These are phyloP conservation scores for Rhynchosporium agropyri DNA, from an alignment of 2,329 filamentous ascomycete genomes.

Conservation along the genomic window DNA sequence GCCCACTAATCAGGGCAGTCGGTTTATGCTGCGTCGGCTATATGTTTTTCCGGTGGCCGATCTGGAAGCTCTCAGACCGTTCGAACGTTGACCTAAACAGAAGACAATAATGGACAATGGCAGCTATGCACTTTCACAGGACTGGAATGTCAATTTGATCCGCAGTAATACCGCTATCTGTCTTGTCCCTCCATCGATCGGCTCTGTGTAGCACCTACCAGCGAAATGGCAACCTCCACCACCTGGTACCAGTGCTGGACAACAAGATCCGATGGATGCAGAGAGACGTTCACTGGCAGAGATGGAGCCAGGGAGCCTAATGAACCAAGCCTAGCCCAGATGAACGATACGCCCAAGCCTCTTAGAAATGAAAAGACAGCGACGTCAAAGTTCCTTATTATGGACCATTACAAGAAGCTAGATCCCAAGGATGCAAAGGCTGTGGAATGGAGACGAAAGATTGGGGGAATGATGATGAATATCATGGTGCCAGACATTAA, in stretches of 20 bases:
- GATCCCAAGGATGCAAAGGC: slow-evolving; percentile 54
- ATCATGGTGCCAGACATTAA: slow-evolving; percentile 47
- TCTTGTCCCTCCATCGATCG: neutral
- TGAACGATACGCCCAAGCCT: slow-evolving; percentile 49
- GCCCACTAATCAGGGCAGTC: no score
- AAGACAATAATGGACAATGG: neutral
- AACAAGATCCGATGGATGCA: slow-evolving; percentile 38
- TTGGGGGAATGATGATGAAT: slow-evolving; percentile 59
- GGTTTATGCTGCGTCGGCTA: neutral
- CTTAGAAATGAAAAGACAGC: slow-evolving; percentile 49
- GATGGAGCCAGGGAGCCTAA: slow-evolving; percentile 47
- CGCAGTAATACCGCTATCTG: neutral
- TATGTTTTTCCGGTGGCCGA: slow-evolving; percentile 5
- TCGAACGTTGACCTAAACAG: neutral
- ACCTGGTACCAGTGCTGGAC: slow-evolving; percentile 31
- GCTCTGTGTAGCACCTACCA: neutral
- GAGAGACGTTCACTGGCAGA: slow-evolving; percentile 30
- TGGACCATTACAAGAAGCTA: slow-evolving; percentile 57
- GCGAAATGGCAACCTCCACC: slow-evolving; percentile 2
- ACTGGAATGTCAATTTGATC: no score
- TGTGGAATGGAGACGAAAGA: slow-evolving; percentile 59
- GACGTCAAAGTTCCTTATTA: slow-evolving; percentile 38
- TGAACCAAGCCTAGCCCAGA: slow-evolving; percentile 53
- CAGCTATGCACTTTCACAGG: neutral
- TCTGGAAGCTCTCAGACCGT: neutral